Percentiles rank a stretch among this genome's conserved stretches.
Conservation (phyloP, 2,329 filamentous ascomycete genomes). For the Exophiala oligosperma region DNA sequence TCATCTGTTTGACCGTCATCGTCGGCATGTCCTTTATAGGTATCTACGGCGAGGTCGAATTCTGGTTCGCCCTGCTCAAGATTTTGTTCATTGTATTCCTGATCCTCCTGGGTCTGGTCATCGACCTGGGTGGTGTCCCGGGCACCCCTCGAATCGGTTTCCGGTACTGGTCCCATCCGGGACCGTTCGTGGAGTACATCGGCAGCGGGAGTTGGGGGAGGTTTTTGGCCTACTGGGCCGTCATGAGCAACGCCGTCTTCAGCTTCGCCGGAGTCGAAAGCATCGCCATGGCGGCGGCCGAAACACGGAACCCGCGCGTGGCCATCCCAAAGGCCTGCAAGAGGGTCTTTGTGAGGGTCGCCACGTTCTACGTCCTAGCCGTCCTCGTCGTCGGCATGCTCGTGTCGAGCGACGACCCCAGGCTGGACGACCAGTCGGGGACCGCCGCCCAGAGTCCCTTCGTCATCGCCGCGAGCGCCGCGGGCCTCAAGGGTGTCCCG, state of each 20-base stretch:
- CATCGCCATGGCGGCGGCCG: slow-evolving; percentile 42
- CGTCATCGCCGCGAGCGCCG: slow-evolving; percentile 49
- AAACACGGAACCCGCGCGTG: slow-evolving; percentile 40
- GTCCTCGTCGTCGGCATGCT: slow-evolving; percentile 39
- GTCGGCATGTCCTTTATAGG: slow-evolving; percentile 39
- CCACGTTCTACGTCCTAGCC: slow-evolving; percentile 40
- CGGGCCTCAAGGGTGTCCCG: slow-evolving; percentile 37
- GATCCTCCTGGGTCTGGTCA: slow-evolving; percentile 54
- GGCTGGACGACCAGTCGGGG: slow-evolving; percentile 35
- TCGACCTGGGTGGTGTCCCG: slow-evolving; percentile 63
- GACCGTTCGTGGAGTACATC: slow-evolving; percentile 68
- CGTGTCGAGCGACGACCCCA: slow-evolving; percentile 38
- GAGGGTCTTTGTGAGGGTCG: slow-evolving; percentile 42
- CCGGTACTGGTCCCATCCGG: slow-evolving; percentile 67
- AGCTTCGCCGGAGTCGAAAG: slow-evolving; percentile 44
- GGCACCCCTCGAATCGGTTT: slow-evolving; percentile 63
- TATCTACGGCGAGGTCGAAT: slow-evolving; percentile 55
- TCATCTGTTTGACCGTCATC: slow-evolving; percentile 38
- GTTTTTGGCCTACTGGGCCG: slow-evolving; percentile 62
- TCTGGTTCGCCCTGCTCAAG: slow-evolving; percentile 55
- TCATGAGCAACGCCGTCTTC: slow-evolving; percentile 43
- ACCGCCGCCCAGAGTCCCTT: slow-evolving; percentile 51
- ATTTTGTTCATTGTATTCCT: slow-evolving; percentile 62
- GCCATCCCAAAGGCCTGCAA: slow-evolving; percentile 44
- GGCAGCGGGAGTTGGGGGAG: slow-evolving; percentile 56